A percentile compares a stretch with the other conserved stretches of the same genome.
phyloP scores from a whole-genome alignment of 106 monocot genomes.

The Apostasia ramifera region DNA sequence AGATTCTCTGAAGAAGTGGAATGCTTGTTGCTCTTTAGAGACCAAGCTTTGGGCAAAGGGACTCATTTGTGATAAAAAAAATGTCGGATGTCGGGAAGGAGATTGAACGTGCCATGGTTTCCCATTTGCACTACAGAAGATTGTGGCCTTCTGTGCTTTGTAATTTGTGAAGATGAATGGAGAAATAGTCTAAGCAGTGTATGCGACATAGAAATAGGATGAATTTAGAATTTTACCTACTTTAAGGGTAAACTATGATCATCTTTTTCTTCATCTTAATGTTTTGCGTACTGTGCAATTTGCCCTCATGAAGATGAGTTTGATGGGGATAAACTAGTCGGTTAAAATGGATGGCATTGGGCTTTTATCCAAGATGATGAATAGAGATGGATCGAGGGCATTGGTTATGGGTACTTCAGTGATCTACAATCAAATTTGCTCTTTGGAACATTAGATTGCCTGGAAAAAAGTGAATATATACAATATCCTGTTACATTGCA shows the following conservation, averaged over 20 bases:
- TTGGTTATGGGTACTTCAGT: not conserved
- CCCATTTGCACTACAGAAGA: not conserved
- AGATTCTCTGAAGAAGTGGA: not conserved
- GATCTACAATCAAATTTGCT: not conserved
- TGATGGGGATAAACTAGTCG: not conserved
- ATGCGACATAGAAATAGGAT: not conserved
- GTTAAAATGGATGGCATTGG: not conserved
- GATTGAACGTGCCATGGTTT: not conserved
- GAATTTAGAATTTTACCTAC: not conserved
- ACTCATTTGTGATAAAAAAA: not conserved
- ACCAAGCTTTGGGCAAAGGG: not conserved
- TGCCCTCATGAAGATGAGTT: not conserved
- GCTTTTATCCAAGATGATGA: not conserved
- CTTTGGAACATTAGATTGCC: not conserved
- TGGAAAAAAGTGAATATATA: not conserved
- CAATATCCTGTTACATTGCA: not conserved
- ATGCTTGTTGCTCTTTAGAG: not conserved
- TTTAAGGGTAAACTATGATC: not conserved
- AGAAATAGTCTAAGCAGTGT: not conserved
- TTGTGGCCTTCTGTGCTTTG: not conserved
- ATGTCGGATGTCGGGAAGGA: not conserved
- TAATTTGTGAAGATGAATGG: not conserved
- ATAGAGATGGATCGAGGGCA: not conserved
- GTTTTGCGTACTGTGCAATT: not conserved
- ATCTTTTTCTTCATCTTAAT: not conserved